phyloP scores from a whole-genome alignment of 176 grass and related monocot genomes.

The Puya raimondii region DNA sequence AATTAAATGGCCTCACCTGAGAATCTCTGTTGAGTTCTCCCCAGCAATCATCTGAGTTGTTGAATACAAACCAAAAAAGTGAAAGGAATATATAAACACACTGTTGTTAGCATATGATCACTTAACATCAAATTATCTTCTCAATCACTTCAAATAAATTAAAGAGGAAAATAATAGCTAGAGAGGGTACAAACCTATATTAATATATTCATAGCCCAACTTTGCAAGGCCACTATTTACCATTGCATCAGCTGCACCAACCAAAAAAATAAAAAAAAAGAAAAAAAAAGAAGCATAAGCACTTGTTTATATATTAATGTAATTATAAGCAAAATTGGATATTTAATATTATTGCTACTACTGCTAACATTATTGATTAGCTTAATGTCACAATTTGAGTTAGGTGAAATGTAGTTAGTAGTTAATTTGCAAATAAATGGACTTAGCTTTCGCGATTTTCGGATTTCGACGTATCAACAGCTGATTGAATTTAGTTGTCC shows the following conservation, averaged over 20 bases:
- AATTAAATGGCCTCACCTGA: constrained; percentile 39
- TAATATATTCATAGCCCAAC: constrained; percentile 77
- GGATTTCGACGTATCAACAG: no score
- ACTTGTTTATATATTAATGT: no score
- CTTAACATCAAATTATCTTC: no score
- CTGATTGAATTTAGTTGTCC: no score
- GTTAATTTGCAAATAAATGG: no score
- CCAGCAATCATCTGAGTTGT: constrained; percentile 94
- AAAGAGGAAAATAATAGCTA: constrained; percentile 5
- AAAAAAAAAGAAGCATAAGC: neutral
- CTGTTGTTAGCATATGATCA: neutral
- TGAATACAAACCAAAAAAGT: neutral
- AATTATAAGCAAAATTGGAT: no score
- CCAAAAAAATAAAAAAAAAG: neutral
- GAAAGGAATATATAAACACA: neutral
- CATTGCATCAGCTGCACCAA: constrained; percentile 82
- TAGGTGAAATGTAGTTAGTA: no score
- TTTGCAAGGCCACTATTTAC: constrained; percentile 59
- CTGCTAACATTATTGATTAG: no score
- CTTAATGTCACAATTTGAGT: no score
- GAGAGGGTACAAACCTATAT: constrained; percentile 46
- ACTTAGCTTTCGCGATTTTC: no score
- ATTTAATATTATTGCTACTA: no score
- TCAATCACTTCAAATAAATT: neutral
- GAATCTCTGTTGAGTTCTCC: constrained; percentile 62